These are phyloP conservation scores for Colletotrichum acutatum DNA, from an alignment of 2,329 filamentous ascomycete species.

Conservation along the genomic window DNA sequence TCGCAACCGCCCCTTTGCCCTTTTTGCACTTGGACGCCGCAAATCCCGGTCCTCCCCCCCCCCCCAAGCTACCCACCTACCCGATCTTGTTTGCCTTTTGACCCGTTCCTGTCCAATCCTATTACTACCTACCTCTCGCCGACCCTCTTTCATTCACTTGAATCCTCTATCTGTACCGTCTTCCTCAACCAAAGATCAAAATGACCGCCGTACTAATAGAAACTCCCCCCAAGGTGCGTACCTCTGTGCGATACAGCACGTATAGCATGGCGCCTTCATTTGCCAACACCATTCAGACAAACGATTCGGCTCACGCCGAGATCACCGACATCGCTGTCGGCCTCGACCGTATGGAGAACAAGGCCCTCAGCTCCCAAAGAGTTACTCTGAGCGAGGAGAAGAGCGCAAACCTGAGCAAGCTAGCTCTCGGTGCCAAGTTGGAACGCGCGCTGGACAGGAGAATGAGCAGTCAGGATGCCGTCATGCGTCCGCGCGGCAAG, in stretches of 20 bases:
- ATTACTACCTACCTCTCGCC: slow-evolving; percentile 9
- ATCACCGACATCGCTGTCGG: slow-evolving; percentile 79
- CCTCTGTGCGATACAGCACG: slow-evolving; percentile 68
- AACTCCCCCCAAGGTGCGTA: slow-evolving; percentile 54
- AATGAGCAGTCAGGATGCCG: slow-evolving; percentile 90
- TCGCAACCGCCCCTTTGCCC: background rate
- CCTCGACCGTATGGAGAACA: slow-evolving; percentile 90
- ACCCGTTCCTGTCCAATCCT: slow-evolving; percentile 15
- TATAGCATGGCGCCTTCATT: slow-evolving; percentile 71
- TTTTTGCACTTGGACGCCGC: slow-evolving; percentile 14
- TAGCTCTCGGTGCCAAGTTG: slow-evolving; percentile 89
- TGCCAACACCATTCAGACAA: slow-evolving; percentile 64
- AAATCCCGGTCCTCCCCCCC: slow-evolving; percentile 3
- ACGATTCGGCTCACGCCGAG: slow-evolving; percentile 66
- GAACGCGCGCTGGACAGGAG: slow-evolving; percentile 87
- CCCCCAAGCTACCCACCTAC: slow-evolving; percentile 9
- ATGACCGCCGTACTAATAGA: slow-evolving; percentile 28
- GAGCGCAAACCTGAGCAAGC: slow-evolving; percentile 83
- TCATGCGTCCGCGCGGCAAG: slow-evolving; percentile 72
- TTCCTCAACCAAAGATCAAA: background rate
- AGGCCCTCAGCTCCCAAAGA: slow-evolving; percentile 83
- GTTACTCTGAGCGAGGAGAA: slow-evolving; percentile 84
- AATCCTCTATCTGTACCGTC: background rate
- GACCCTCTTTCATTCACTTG: slow-evolving; percentile 20
- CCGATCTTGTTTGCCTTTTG: slow-evolving; percentile 23